These are phyloP conservation scores for Aegilops sharonensis DNA, from an alignment of 176 grass and related monocot species.

Conservation along the genomic window DNA sequence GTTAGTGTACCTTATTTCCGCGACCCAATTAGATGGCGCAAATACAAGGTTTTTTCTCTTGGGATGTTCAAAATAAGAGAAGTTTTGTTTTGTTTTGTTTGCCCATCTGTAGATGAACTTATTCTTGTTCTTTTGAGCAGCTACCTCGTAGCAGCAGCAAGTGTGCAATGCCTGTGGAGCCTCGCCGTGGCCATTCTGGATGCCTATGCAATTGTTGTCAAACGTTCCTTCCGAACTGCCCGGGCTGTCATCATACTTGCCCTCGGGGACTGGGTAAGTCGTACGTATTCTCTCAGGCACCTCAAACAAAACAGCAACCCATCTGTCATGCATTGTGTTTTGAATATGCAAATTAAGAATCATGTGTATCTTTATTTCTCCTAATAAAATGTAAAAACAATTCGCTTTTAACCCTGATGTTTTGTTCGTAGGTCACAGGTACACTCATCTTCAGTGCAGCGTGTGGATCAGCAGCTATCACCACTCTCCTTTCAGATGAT, in stretches of 20 bases:
- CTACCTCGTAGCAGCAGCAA: slow-evolving; percentile 67
- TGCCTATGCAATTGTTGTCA: slow-evolving; percentile 78
- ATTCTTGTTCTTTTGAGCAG: slow-evolving; percentile 35
- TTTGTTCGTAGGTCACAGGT: slow-evolving; percentile 57
- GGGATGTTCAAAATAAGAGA: no score
- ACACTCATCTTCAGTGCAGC: slow-evolving; percentile 75
- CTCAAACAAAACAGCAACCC: no score
- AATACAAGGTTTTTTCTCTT: no score
- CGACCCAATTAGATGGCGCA: no score
- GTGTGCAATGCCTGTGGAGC: slow-evolving; percentile 30
- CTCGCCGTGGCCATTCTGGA: slow-evolving; percentile 70
- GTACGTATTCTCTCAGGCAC: not conserved
- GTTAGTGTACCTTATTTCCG: no score
- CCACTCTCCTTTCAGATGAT: not conserved
- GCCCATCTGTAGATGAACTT: not conserved
- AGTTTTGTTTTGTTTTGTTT: no score
- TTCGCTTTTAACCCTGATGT: not conserved
- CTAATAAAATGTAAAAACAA: not conserved
- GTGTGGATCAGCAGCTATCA: not conserved
- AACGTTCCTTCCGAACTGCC: slow-evolving; percentile 59
- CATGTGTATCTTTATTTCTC: no score
- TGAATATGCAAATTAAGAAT: not conserved
- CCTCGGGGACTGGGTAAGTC: slow-evolving; percentile 73
- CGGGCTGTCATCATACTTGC: slow-evolving; percentile 59
- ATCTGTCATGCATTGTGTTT: not conserved